phyloP scores from a whole-genome alignment of 2,329 filamentous ascomycete species.

The Bimuria novae-zelandiae region DNA sequence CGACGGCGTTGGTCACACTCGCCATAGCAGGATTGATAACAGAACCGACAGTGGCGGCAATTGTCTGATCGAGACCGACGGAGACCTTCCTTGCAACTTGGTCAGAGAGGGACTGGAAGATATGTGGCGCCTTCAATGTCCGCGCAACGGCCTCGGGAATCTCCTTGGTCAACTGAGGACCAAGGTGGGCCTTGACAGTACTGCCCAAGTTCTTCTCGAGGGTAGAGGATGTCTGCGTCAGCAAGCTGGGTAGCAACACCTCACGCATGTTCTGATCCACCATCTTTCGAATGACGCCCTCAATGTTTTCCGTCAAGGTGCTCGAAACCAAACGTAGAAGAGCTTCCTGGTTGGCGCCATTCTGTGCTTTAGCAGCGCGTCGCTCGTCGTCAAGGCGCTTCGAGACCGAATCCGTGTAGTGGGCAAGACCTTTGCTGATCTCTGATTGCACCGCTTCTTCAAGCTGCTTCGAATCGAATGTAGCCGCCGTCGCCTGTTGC shows the following conservation, averaged over 20 bases:
- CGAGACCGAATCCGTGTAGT: constrained; percentile 61
- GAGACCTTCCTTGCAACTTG: constrained; percentile 70
- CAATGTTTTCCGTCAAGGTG: constrained; percentile 71
- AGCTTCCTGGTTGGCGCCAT: constrained; percentile 69
- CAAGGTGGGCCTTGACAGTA: constrained; percentile 68
- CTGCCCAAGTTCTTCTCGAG: constrained; percentile 73
- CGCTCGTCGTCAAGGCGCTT: constrained; percentile 71
- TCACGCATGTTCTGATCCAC: constrained; percentile 76
- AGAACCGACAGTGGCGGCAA: constrained; percentile 57
- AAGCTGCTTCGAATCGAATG: constrained; percentile 59
- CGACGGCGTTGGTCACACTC: constrained; percentile 69
- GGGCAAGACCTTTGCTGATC: constrained; percentile 51
- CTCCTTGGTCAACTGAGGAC: constrained; percentile 71
- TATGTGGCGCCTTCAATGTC: constrained; percentile 73
- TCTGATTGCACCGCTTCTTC: constrained; percentile 54
- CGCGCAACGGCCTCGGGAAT: constrained; percentile 70
- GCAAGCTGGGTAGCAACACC: constrained; percentile 76
- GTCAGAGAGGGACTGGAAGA: constrained; percentile 74
- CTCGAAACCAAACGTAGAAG: constrained; percentile 70
- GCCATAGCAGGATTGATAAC: constrained; percentile 70
- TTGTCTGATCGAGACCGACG: constrained; percentile 69
- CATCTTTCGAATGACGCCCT: constrained; percentile 76
- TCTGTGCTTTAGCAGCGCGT: constrained; percentile 65
- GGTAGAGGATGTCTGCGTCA: constrained; percentile 66
- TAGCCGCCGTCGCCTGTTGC: constrained; percentile 18